Percentiles rank a stretch among this genome's conserved stretches.
Conservation (phyloP, 2,329 filamentous ascomycete species). For the Septoria linicola region DNA sequence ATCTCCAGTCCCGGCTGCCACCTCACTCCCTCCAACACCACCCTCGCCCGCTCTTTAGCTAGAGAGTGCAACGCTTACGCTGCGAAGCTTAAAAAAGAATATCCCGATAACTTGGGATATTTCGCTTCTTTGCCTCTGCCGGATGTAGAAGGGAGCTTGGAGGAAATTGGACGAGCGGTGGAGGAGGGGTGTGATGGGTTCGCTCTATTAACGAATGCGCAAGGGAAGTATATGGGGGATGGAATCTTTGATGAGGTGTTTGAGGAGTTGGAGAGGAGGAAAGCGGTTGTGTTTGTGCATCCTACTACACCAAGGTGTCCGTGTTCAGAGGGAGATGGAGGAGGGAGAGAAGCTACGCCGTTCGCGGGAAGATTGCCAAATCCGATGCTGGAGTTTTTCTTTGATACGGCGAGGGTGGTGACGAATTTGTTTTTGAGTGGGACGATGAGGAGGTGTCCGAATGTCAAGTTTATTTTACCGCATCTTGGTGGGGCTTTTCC, state of each 20-base stretch:
- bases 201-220: conserved; percentile 53
- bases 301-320: conserved; percentile 52
- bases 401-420: conserved; percentile 53
- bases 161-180: conserved; percentile 49
- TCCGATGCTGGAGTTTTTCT: conserved; percentile 54
- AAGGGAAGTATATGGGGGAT: conserved; percentile 55
- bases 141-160: conserved; percentile 48
- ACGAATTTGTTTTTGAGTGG: conserved; percentile 52
- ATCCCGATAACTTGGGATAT: conserved; percentile 50
- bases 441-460: conserved; percentile 47
- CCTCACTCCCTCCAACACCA: conserved; percentile 43
- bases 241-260: conserved; percentile 49
- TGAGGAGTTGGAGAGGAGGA: conserved; percentile 47
- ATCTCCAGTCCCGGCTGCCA: conserved; percentile 56
- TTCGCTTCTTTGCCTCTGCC: conserved; percentile 57
- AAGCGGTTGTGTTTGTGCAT: conserved; percentile 55
- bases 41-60: conserved; percentile 41
- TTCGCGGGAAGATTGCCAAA: conserved; percentile 43
- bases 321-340: conserved; percentile 21
- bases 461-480: conserved; percentile 51
- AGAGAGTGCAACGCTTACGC: conserved; percentile 46
- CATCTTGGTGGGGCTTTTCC: conserved; percentile 51
- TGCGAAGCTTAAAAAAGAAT: conserved; percentile 39
- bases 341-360: conserved; percentile 37
- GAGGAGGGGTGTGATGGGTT: conserved; percentile 53